Base-by-base conservation (phyloP, 768 basidiomycete genomes). In the Rhizopogon vulgaris region DNA sequence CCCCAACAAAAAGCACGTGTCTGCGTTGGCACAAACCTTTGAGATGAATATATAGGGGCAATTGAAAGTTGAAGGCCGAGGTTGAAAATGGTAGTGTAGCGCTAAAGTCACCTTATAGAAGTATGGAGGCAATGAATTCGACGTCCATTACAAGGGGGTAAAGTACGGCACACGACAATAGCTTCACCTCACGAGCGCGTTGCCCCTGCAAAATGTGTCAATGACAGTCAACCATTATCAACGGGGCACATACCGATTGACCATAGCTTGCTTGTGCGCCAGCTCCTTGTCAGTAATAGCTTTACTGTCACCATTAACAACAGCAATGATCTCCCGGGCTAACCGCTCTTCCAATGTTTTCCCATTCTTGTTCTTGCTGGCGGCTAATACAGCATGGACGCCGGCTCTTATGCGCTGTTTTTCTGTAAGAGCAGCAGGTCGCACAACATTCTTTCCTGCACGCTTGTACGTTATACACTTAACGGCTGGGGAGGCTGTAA, bases 401-500 rank as follows among this genome's bases (percentile, higher is more conserved):
- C 83, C 93, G 43, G 72, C 77, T 32, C 80, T 76, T 41, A 82
- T 79, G 34, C 92, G 76, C 71, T 94, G 91, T 63, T 87, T 82
- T 71, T 93, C 91, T 48, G 75, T 83, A 52, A 96, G 73, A 1
- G 90, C 82, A 11, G 81, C 70, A 0, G 94, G 93, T 38, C 76
- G 79, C 40, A 75, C 68, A 10, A 83, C 65, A n/a, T 71, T 75
- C 69, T 93, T 93, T 15, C 83, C 79, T 2, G 81, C 80, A 42
- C 74, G 73, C 49, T 80, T 80, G 57, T 82, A 77, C 27, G 77
- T 79, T 53, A 81, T 62, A 43, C 73, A 73, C 24, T 82, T 76
- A 25, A 94, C 82, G 1, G 83, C 80, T 1, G 94, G 94, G 3
- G 89, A 77, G 2, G 82, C 84, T 2, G 76, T 62, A 22, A 78